Base-by-base conservation (phyloP, 129 eudicot genomes). In the Ambrosia artemisiifolia region DNA sequence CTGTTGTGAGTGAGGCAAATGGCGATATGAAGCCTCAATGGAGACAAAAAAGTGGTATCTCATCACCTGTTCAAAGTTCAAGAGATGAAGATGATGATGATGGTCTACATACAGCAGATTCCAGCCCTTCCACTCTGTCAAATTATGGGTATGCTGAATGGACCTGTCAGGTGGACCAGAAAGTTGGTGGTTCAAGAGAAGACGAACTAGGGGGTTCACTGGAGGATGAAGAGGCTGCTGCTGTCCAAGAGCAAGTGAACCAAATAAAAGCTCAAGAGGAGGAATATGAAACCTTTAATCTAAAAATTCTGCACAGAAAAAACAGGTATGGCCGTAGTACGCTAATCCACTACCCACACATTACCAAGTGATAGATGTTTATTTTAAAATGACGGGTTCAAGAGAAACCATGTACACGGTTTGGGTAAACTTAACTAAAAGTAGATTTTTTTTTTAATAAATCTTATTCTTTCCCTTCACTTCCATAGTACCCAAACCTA, bases 221-320 rank as follows among this genome's bases (percentile, higher is more conserved):
- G 71, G 99, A 95, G 83, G 99, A 95, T 76, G 99, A 95, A 82
- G 99, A 95, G 70, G 94, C 95, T 48, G 91, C 88, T 80, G 97
- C 96, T 33, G 99, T 95, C 48, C 99, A 88, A 79, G 99, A 95
- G 82, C 99, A 95, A 83, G 92, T 95, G 30, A 95, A 89, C 74
- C 99, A 95, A 80, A 91, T 95, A 72, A 95, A 88, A 80, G 88
- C 91, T n/a, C 99, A 95, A 78, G 97, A 91, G 75, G 99, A 91
- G 65, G 99, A 95, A 78, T 95, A 90, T 70, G 99, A 95, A 74
- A 95, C 96, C 74, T 95, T 95, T 69, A 82, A 91, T 62, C 89
- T 95, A 69, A 95, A 95, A 83, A 88, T 95, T 66, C 88, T 95
- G 60, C 99, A 95, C 82, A 77, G 99, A 75, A 95, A 91, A 81